Percentiles rank a stretch among this genome's conserved stretches.
Evolutionary conservation across 352 stramenopile species (phyloP).

Genomic region (Blastocystis sp.): DNA sequence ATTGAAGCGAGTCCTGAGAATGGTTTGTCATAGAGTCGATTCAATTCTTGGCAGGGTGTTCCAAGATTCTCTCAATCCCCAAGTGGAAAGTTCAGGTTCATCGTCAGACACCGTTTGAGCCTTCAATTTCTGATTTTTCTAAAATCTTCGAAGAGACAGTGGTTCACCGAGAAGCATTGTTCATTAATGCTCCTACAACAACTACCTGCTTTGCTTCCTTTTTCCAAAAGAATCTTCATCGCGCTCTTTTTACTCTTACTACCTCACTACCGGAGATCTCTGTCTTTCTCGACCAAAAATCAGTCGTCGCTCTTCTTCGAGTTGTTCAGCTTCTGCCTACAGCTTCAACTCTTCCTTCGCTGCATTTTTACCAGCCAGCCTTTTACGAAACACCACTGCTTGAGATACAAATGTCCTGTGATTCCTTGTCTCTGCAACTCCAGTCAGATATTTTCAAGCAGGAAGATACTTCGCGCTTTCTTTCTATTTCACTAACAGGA

Average conservation of each 20-base stretch:
- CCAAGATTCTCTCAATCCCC: neutral
- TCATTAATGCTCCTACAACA: neutral
- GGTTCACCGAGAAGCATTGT: neutral
- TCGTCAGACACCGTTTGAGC: neutral
- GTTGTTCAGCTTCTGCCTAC: neutral
- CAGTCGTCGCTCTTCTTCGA: neutral
- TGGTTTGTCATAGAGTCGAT: neutral
- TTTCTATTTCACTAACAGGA: neutral
- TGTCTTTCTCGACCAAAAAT: neutral
- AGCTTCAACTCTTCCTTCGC: neutral
- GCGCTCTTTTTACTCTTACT: neutral
- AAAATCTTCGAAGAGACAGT: neutral
- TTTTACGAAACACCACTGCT: neutral
- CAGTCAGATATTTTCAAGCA: neutral
- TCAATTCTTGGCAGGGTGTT: neutral
- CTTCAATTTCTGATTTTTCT: neutral
- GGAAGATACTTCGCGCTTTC: neutral
- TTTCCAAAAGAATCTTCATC: neutral
- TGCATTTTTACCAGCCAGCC: neutral
- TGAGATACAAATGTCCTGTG: neutral
- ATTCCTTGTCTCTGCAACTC: neutral
- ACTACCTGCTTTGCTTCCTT: neutral
- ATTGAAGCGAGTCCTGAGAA: neutral
- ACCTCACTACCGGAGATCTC: neutral
- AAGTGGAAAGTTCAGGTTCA: neutral